Evolutionary conservation across 176 grass and related monocot genomes (phyloP), one percentile per base, ranked within the genome.

Genomic region (Lolium rigidum): DNA sequence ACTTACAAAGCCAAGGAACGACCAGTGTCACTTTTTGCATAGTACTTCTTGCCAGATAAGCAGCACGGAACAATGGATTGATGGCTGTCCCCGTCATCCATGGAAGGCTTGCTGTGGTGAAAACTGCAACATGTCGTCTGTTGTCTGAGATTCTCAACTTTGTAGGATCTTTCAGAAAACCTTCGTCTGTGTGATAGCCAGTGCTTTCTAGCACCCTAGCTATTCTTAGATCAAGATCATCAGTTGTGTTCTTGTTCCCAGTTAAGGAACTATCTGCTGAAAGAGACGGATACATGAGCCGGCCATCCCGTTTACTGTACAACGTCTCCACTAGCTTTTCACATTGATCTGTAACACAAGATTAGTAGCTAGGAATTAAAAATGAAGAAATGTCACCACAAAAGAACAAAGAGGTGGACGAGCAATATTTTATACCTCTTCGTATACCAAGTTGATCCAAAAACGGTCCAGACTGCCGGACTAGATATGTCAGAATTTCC

Each of bases 61-160:
- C 93, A 90, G 96, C 96, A 85, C 88, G 86, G 74, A 98, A 98
- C 81, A 98, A 70, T 68, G 93, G 96, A 86, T 98, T 98, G 12
- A 98, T 92, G 78, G 96, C 86, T 89, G 96, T 98, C 64, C 96
- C 96, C 54, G 96, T 98, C 96, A 98, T 92, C 96, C 96, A 98
- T 79, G 96, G 96, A 84, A 98, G 91, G 80, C 96, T 98, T 73
- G 93, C 93, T 51, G 96, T 98, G 54, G 91, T 98, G 66, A 98
- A 84, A 79, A 98, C 95, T 48, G 96, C 91, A 90, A 98, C 76
- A 90, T 95, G 93, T 7, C 90, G 86, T 46, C 91, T 94, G 71
- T 87, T 83, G 63, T 95, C 90, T 70, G 70, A 76, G 58, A 79
- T 78, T 54, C 90, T 78, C 74, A 81, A 69, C 72, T 90, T 95